A percentile compares a stretch with the other conserved stretches of the same genome.
Evolutionary conservation across 768 basidiomycete species (phyloP).

Genomic region (Calvatia gigantea): DNA sequence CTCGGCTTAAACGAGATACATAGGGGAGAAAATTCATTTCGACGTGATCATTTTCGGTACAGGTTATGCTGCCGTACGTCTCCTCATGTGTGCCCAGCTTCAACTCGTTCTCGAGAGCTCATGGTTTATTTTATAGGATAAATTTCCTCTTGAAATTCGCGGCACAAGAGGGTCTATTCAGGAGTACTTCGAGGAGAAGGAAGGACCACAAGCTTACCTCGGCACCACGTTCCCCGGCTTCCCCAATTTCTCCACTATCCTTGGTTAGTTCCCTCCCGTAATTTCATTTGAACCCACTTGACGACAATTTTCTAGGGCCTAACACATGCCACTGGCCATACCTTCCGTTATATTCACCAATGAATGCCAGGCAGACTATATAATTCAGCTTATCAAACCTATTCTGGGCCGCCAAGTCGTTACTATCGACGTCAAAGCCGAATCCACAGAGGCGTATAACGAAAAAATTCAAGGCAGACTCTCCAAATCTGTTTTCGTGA

Average conservation of each 20-base stretch:
- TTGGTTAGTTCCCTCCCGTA: slow-evolving; percentile 25
- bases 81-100: not conserved
- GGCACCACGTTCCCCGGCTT: slow-evolving; percentile 42
- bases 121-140: slow-evolving; percentile 20
- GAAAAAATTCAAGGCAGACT: slow-evolving; percentile 32
- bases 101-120: not conserved
- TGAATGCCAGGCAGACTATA: slow-evolving; percentile 43
- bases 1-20: not conserved
- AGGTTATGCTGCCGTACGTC: slow-evolving; percentile 27
- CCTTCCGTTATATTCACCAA: slow-evolving; percentile 40
- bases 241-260: slow-evolving; percentile 40
- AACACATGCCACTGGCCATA: slow-evolving; percentile 42
- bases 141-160: slow-evolving; percentile 28
- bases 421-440: slow-evolving; percentile 33
- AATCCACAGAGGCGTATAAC: slow-evolving; percentile 38
- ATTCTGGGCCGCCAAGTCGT: slow-evolving; percentile 29
- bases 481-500: slow-evolving; percentile 26
- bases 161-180: slow-evolving; percentile 32
- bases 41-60: slow-evolving; percentile 40
- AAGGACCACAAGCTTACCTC: slow-evolving; percentile 41
- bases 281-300: not conserved
- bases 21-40: slow-evolving; percentile 30
- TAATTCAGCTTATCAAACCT: slow-evolving; percentile 36
- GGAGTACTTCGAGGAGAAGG: slow-evolving; percentile 35
- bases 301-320: slow-evolving; percentile 27